Conservation (phyloP, 83 land plant genomes). For the Isoetes engelmannii region DNA sequence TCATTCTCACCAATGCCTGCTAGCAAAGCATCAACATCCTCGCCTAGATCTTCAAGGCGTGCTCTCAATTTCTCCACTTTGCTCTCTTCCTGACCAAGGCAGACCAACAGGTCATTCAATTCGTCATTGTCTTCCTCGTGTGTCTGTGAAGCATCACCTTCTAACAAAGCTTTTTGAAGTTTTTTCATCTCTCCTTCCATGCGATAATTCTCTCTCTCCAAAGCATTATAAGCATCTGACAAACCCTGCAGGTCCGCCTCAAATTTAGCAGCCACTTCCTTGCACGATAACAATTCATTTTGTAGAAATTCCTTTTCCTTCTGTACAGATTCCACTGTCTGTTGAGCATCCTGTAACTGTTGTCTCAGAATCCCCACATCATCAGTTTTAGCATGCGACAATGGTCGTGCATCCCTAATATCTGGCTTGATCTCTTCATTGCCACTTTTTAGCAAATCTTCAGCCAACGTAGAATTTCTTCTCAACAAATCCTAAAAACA, state of each 20-base stretch:
- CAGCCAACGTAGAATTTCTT: slow-evolving; percentile 27
- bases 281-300: slow-evolving; percentile 43
- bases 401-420: slow-evolving; percentile 9
- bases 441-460: slow-evolving; percentile 15
- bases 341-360: slow-evolving; percentile 59
- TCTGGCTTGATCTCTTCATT: slow-evolving; percentile 12
- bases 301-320: slow-evolving; percentile 53
- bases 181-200: slow-evolving; percentile 63
- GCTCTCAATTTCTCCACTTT: slow-evolving; percentile 85
- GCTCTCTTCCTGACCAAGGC: slow-evolving; percentile 97
- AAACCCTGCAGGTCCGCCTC: slow-evolving; percentile 78
- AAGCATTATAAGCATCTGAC: slow-evolving; percentile 89
- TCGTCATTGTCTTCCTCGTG: slow-evolving; percentile 89
- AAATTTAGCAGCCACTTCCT: slow-evolving; percentile 48
- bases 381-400: slow-evolving; percentile 6
- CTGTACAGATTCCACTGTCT: slow-evolving; percentile 42
- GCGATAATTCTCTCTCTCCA: slow-evolving; percentile 68
- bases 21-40: slow-evolving; percentile 81
- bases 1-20: slow-evolving; percentile 55
- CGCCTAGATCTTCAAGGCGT: slow-evolving; percentile 76
- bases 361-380: slow-evolving; percentile 49
- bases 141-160: slow-evolving; percentile 11
- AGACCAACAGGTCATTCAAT: slow-evolving; percentile 87
- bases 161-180: slow-evolving; percentile 30
- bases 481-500: slow-evolving; percentile 26